phyloP scores from a whole-genome alignment of 306 rosid species.

The Acacia crassicarpa region DNA sequence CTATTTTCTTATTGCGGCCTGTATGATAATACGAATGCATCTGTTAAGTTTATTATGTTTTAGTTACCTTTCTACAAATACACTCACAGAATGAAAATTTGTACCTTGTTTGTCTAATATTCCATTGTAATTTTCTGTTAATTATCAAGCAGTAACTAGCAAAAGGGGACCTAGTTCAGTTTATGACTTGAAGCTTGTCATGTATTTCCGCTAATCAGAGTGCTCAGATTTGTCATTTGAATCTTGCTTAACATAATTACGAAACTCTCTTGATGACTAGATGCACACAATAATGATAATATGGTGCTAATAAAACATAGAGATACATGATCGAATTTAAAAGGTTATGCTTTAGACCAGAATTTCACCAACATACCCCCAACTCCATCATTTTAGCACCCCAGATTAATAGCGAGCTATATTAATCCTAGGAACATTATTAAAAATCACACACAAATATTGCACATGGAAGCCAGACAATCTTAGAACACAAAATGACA shows the following conservation, averaged over 20 bases:
- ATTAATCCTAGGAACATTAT: slow-evolving; percentile 5
- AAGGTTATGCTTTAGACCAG: neutral
- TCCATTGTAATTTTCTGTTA: neutral
- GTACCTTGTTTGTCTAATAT: neutral
- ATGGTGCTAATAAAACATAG: neutral
- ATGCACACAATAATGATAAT: neutral
- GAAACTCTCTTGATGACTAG: neutral
- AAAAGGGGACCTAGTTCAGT: neutral
- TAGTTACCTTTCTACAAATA: neutral
- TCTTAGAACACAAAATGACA: neutral
- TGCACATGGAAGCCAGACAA: neutral
- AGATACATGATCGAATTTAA: neutral
- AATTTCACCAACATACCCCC: neutral
- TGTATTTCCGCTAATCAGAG: neutral
- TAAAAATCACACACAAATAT: neutral
- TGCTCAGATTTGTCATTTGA: neutral
- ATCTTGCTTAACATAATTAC: neutral
- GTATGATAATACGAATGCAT: neutral
- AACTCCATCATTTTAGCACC: neutral
- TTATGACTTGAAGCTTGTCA: neutral
- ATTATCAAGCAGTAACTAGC: neutral
- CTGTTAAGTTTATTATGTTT: neutral
- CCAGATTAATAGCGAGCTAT: neutral
- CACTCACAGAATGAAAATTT: neutral
- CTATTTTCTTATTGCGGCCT: neutral